A percentile compares a stretch with the other conserved stretches of the same genome.
Evolutionary conservation across 2,329 filamentous ascomycete species (phyloP).

Genomic region (Aspergillus chevalieri): DNA sequence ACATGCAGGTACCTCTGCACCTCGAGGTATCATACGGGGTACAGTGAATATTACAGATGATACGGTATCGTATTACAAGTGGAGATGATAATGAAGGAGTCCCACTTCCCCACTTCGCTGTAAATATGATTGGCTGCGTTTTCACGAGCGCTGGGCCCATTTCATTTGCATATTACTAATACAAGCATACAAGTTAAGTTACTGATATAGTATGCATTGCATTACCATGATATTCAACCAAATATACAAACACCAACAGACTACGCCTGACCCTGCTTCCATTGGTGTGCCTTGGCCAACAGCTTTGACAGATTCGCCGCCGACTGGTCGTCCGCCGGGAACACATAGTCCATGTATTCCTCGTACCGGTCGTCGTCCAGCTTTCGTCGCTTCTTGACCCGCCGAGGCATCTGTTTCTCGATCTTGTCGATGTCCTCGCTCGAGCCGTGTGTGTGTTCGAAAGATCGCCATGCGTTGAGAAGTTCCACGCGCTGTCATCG

Average conservation of each 20-base stretch:
- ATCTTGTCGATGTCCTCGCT: constrained; percentile 71
- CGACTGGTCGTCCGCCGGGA: constrained; percentile 89
- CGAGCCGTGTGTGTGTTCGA: constrained; percentile 79
- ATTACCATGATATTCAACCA: background rate
- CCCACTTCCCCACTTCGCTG: too few species aligned
- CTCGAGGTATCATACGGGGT: too few species aligned
- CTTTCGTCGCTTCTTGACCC: constrained; percentile 85
- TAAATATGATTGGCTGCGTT: too few species aligned
- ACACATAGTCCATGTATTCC: constrained; percentile 95
- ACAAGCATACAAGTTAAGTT: background rate
- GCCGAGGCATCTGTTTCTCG: constrained; percentile 86
- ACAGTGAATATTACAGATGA: too few species aligned
- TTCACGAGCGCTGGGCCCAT: too few species aligned
- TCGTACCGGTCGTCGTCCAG: constrained; percentile 90
- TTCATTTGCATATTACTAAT: too few species aligned
- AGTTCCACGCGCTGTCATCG: constrained; percentile 64
- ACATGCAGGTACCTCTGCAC: too few species aligned
- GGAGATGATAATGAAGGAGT: too few species aligned
- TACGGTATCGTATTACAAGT: too few species aligned
- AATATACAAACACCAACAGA: background rate
- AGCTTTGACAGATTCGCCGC: constrained; percentile 77
- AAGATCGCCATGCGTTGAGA: constrained; percentile 85
- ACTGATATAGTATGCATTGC: background rate
- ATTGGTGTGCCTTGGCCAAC: constrained; percentile 76
- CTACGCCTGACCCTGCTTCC: constrained; percentile 61